Evolutionary conservation across 2,329 filamentous ascomycete species (phyloP).

Genomic region (Pleomassaria siparia): DNA sequence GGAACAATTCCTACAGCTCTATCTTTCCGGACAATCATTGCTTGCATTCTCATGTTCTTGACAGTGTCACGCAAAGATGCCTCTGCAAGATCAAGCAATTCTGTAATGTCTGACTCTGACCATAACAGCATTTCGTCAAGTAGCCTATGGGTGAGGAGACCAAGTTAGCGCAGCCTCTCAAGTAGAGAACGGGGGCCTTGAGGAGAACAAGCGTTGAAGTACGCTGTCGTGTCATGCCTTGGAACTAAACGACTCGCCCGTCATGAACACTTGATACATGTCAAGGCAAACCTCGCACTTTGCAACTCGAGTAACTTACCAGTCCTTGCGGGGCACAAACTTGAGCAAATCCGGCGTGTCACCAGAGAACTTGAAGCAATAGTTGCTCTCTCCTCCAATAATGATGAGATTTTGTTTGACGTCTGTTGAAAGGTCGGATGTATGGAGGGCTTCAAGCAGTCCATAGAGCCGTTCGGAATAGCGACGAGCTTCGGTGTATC

Average conservation of each 20-base stretch:
- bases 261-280: no score
- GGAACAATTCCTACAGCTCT: slow-evolving; percentile 60
- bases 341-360: slow-evolving; percentile 66
- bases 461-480: slow-evolving; percentile 89
- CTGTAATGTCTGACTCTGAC: slow-evolving; percentile 74
- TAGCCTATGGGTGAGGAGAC: no score
- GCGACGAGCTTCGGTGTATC: slow-evolving; percentile 82
- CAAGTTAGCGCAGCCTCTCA: no score
- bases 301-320: slow-evolving; percentile 44
- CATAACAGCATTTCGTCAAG: slow-evolving; percentile 76
- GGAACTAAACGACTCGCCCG: no score
- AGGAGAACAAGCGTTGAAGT: no score
- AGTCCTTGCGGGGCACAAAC: slow-evolving; percentile 64
- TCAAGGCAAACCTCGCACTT: not conserved
- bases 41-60: slow-evolving; percentile 75
- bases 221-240: no score
- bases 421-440: slow-evolving; percentile 61
- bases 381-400: slow-evolving; percentile 95
- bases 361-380: slow-evolving; percentile 78
- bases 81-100: slow-evolving; percentile 88
- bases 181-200: no score
- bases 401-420: slow-evolving; percentile 82
- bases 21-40: slow-evolving; percentile 81
- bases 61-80: slow-evolving; percentile 80
- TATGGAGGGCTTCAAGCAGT: slow-evolving; percentile 75